Evolutionary conservation across 306 rosid genomes (phyloP).

Genomic region (Prunus kanzakura): DNA sequence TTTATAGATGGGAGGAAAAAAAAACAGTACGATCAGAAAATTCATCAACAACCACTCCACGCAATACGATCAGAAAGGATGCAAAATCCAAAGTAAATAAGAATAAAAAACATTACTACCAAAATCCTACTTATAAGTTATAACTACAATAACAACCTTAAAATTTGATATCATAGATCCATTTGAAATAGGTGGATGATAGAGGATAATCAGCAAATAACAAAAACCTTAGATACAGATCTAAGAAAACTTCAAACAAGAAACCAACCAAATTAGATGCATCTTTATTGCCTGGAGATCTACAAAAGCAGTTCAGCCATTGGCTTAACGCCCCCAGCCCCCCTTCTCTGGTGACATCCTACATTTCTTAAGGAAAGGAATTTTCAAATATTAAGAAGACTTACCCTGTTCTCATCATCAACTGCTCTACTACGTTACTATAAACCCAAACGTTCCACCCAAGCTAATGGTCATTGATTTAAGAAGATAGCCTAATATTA

Average conservation of each 20-base stretch:
- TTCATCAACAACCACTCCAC: not conserved
- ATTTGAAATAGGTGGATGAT: not conserved
- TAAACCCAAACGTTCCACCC: not conserved
- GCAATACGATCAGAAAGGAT: not conserved
- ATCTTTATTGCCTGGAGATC: not conserved
- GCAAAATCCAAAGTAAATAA: not conserved
- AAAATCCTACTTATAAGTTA: not conserved
- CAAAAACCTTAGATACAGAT: not conserved
- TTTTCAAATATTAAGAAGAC: not conserved
- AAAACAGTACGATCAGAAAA: not conserved
- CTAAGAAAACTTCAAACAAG: not conserved
- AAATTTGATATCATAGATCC: not conserved
- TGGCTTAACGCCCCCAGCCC: not conserved
- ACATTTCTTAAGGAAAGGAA: not conserved
- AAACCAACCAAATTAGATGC: not conserved
- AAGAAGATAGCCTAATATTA: not conserved
- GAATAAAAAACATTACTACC: not conserved
- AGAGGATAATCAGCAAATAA: not conserved
- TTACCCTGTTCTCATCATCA: not conserved
- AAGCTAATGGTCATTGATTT: not conserved
- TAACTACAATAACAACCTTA: not conserved
- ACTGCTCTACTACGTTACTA: not conserved
- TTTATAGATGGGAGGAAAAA: not conserved
- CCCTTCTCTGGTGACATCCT: not conserved
- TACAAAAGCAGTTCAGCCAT: not conserved